phyloP scores from a whole-genome alignment of 2,329 filamentous ascomycete genomes.

The Gremmenia infestans region DNA sequence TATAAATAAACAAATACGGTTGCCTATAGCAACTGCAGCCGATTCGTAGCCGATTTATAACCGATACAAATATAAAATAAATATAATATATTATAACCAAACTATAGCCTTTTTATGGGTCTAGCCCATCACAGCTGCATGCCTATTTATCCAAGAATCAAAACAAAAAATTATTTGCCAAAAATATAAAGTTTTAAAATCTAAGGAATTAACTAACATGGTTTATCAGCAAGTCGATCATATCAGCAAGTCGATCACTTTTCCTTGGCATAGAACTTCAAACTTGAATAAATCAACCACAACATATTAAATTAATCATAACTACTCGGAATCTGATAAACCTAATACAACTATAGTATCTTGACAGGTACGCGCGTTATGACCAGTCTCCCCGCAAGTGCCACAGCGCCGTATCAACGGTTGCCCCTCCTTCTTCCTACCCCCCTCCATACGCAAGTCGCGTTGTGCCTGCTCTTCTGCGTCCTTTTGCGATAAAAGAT shows the following conservation, averaged over 20 bases:
- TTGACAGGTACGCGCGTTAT: slow-evolving; percentile 14
- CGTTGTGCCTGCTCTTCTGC: slow-evolving; percentile 6
- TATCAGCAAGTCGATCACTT: slow-evolving; percentile 1
- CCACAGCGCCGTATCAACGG: slow-evolving; percentile 3
- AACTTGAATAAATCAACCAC: slow-evolving; percentile 8
- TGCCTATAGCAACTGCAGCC: not conserved
- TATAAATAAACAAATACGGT: not conserved
- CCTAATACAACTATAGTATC: slow-evolving; percentile 3
- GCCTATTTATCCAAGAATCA: no score
- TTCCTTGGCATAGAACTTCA: slow-evolving; percentile 2
- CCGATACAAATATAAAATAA: no score
- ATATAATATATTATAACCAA: not conserved
- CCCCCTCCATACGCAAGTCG: slow-evolving; percentile 2
- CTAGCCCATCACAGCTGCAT: not conserved
- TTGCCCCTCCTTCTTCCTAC: slow-evolving; percentile 2
- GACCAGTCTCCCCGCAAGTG: slow-evolving; percentile 11
- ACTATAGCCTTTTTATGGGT: not conserved
- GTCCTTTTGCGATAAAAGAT: slow-evolving; percentile 13
- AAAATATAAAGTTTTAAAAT: no score
- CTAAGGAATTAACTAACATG: slow-evolving; percentile 1
- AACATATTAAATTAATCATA: slow-evolving; percentile 12
- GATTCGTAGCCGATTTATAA: not conserved
- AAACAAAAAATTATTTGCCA: no score
- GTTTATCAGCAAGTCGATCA: not conserved
- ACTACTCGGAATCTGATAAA: slow-evolving; percentile 2